Base-by-base conservation (phyloP, 495 filamentous ascomycete species). In the Penicillium goetzii region DNA sequence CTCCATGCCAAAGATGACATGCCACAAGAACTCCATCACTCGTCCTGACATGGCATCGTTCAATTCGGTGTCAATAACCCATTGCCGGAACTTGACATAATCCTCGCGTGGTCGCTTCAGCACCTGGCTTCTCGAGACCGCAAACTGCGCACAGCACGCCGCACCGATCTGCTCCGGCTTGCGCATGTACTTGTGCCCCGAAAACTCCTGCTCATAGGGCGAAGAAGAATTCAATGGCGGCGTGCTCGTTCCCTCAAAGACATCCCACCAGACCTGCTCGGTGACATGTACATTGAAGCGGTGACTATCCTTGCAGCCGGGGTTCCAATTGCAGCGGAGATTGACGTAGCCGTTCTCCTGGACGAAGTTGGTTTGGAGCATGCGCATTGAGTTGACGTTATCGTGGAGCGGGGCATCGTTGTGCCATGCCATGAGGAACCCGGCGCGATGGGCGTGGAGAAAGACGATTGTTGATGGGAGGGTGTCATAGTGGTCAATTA, bases 1-100 rank as follows among this genome's bases (percentile, higher is more conserved):
- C 19, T 75, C 62, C 71, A 72, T 79, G 40, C 79, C 79, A 62
- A 92, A 92, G 33, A 92, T 79, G 60, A 83, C 85, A 71, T 89
- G 88, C 87, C 88, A 92, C 19, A 89, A 68, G 68, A 90, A 92
- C 75, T 92, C 90, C 84, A 88, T 89, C 1, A 90, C 82, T n/a
- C 90, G 80, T 0, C 90, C 90, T 4, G 85, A 84, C 36, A 86
- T 75, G 55, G 83, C 85, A 71, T 92, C 88, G 30, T 76, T 78
- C 55, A 84, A 70, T 23, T 82, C 76, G 12, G 86, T 89, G 23
- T 82, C 76, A 32, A 91, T 69, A 28, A 93, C 67, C 89, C 89
- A 92, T 60, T 91, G 84, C 25, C 88, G 82, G 65, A 85, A 84
- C 65, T 74, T 83, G 38, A 87, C 68, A 70, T 87, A 93, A 50